Conservation (phyloP, 1,139 yeast species). For the Suhomyces chickasaworum region DNA sequence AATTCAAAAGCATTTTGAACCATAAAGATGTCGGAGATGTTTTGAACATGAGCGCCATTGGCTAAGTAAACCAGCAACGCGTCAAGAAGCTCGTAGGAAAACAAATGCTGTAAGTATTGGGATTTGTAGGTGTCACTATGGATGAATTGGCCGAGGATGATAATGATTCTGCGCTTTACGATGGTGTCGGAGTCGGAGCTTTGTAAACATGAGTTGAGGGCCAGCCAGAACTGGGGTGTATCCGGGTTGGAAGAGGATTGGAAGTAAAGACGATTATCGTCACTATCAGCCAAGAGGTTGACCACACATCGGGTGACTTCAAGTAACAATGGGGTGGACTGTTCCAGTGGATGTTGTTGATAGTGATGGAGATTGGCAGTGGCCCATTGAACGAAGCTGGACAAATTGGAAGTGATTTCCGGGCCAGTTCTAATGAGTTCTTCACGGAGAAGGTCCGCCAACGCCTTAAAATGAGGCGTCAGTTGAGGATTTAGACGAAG, state of each 20-base stretch:
- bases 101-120: conserved; percentile 21
- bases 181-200: conserved; percentile 3
- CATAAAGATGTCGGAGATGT: conserved; percentile 6
- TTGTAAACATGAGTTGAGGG: conserved; percentile 2
- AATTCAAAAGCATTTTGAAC: conserved; percentile 11
- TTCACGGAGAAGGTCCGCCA: conserved; percentile 35
- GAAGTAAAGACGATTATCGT: conserved; percentile 31
- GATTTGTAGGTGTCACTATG: conserved; percentile 28
- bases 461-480: conserved; percentile 5
- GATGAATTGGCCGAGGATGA: conserved; percentile 39
- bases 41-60: not conserved
- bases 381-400: conserved; percentile 13
- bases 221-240: conserved; percentile 27
- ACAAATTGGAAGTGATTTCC: conserved; percentile 13
- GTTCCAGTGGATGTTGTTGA: conserved; percentile 2
- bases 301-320: conserved; percentile 21
- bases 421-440: conserved; percentile 24
- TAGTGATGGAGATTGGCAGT: conserved; percentile 14
- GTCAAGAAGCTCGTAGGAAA: conserved; percentile 11
- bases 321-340: conserved; percentile 5
- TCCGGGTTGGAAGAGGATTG: conserved; percentile 10
- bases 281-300: conserved; percentile 42
- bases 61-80: conserved; percentile 12
- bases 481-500: conserved; percentile 6
- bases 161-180: conserved; percentile 18